Conservation (phyloP, 139 green algal species). For the Chlamydomonas sphaeroides region DNA sequence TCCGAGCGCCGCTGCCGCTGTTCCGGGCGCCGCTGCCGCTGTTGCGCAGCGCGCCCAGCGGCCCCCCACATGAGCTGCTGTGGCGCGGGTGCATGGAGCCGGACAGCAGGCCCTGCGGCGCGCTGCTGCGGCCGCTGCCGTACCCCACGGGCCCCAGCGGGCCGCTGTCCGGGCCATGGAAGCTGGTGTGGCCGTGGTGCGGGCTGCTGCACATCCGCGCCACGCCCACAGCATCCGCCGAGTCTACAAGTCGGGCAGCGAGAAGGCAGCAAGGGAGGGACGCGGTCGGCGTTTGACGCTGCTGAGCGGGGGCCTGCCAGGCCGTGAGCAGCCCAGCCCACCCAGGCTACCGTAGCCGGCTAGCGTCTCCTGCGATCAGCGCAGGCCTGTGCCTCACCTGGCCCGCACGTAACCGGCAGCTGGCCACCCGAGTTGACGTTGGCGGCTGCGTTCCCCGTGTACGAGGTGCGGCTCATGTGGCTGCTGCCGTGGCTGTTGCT, state of each 20-base stretch:
- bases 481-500: conserved; percentile 24
- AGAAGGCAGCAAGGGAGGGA: no score
- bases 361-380: no score
- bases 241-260: not conserved
- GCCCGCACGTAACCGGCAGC: not conserved
- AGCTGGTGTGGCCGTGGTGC: not conserved
- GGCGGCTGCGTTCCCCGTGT: conserved; percentile 1
- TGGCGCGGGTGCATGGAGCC: not conserved
- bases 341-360: no score
- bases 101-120: not conserved
- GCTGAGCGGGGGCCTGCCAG: no score
- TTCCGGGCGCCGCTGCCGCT: conserved; percentile 4
- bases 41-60: not conserved
- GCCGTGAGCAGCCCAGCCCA: no score
- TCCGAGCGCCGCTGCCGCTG: not conserved
- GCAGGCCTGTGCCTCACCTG: no score
- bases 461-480: conserved; percentile 29
- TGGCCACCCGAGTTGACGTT: not conserved
- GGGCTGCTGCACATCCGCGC: not conserved
- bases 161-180: not conserved
- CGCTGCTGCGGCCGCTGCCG: no score
- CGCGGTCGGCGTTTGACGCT: no score
- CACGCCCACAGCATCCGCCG: not conserved
- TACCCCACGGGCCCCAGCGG: no score
- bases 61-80: not conserved